phyloP scores from a whole-genome alignment of 257 asterid species.

The Nyctanthes arbortristis region DNA sequence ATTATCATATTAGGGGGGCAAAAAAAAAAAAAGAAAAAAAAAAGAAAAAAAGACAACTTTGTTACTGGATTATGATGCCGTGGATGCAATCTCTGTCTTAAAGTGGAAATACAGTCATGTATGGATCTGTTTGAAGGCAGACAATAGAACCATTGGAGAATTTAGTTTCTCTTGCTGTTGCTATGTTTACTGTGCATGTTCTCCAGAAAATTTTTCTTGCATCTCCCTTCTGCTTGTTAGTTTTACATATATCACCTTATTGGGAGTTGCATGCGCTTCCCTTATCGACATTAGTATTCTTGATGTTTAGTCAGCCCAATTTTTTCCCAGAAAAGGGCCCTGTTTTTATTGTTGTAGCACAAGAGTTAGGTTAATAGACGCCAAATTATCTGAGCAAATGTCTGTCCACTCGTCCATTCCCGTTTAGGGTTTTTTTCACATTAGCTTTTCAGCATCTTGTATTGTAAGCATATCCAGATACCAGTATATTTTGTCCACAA shows the following conservation, averaged over 20 bases:
- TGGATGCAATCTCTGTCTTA: not conserved
- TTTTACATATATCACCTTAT: not conserved
- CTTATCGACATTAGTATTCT: not conserved
- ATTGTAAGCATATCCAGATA: not conserved
- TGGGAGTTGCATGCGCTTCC: not conserved
- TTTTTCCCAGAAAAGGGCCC: slow-evolving; percentile 5
- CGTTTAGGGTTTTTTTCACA: not conserved
- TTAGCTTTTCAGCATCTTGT: not conserved
- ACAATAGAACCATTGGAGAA: not conserved
- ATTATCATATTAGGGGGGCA: not conserved
- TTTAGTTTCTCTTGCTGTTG: not conserved
- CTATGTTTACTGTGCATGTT: not conserved
- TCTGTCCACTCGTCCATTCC: not conserved
- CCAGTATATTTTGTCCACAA: not conserved
- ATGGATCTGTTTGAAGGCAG: slow-evolving; percentile 1
- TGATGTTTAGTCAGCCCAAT: not conserved
- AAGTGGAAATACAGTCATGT: slow-evolving; percentile 3
- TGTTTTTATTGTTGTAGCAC: not conserved
- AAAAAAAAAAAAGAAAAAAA: too few relatives aligned
- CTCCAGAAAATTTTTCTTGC: not conserved
- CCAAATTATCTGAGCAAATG: not conserved
- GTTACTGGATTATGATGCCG: not conserved
- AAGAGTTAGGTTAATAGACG: not conserved
- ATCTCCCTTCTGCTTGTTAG: not conserved
- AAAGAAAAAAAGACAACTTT: not conserved